Conservation (phyloP, 208 protist genomes). For the Leishmania arabica region DNA sequence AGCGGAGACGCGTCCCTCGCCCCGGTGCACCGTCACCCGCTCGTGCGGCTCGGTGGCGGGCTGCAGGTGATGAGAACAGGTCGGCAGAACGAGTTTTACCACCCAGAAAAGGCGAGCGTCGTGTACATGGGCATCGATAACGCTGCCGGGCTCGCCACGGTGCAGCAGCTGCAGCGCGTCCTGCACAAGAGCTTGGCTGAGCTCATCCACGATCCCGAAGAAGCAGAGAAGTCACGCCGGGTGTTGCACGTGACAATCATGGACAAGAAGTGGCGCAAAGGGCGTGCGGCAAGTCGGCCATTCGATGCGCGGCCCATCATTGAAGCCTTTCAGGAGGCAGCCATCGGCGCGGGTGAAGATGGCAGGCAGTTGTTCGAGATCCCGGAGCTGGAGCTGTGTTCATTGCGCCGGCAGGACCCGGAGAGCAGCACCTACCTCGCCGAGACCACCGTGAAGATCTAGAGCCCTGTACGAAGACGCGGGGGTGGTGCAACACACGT, state of each 20-base stretch:
- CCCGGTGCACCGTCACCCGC: slow-evolving; percentile 17
- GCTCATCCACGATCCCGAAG: slow-evolving; percentile 47
- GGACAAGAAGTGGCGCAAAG: slow-evolving; percentile 75
- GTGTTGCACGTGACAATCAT: slow-evolving; percentile 79
- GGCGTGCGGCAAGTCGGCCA: slow-evolving; percentile 8
- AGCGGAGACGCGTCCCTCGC: slow-evolving; percentile 13
- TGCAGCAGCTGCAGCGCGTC: slow-evolving; percentile 46
- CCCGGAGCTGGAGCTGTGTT: slow-evolving; percentile 41
- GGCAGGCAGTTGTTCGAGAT: slow-evolving; percentile 26
- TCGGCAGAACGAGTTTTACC: slow-evolving; percentile 17
- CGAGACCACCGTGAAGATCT: slow-evolving; percentile 33
- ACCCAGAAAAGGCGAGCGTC: slow-evolving; percentile 53
- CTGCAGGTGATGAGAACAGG: slow-evolving; percentile 55
- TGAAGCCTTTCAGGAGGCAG: slow-evolving; percentile 20
- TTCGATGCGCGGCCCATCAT: slow-evolving; percentile 54
- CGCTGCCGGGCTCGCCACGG: slow-evolving; percentile 19
- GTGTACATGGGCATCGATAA: slow-evolving; percentile 80
- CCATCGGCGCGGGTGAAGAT: slow-evolving; percentile 29
- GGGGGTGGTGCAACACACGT: not conserved
- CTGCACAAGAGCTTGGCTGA: slow-evolving; percentile 60
- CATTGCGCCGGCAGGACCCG: slow-evolving; percentile 15
- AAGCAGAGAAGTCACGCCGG: slow-evolving; percentile 32
- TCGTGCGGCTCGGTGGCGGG: slow-evolving; percentile 41
- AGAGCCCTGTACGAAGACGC: not conserved
- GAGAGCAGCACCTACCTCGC: slow-evolving; percentile 36